A percentile compares a stretch with the other conserved stretches of the same genome.
phyloP scores from a whole-genome alignment of 106 monocot species.

The Cymbidium sinense region DNA sequence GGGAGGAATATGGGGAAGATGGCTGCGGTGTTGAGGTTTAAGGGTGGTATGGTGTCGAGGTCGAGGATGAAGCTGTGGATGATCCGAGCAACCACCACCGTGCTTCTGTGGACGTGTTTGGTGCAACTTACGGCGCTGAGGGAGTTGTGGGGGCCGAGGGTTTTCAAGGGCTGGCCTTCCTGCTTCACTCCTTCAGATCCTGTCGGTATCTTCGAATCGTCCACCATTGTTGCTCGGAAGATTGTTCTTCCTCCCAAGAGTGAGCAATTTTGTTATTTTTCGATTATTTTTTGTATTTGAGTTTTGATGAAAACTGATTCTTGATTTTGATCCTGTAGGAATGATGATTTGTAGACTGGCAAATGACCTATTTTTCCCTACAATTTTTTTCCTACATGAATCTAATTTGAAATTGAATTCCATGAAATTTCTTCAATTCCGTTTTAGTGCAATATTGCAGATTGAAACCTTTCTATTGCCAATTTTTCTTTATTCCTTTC shows the following conservation, averaged over 20 bases:
- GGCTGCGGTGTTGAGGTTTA: constrained; percentile 17
- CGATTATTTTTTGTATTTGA: not conserved
- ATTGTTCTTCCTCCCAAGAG: constrained; percentile 48
- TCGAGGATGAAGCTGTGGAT: constrained; percentile 77
- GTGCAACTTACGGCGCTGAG: constrained; percentile 77
- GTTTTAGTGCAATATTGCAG: too few relatives aligned
- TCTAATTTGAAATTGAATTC: too few relatives aligned
- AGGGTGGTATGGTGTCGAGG: constrained; percentile 26
- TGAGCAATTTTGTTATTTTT: constrained; percentile 22
- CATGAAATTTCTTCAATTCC: too few relatives aligned
- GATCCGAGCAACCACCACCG: constrained; percentile 54
- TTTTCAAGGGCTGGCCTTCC: constrained; percentile 74
- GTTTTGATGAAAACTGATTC: not conserved
- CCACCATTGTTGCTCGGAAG: constrained; percentile 16
- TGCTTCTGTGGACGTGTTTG: constrained; percentile 78
- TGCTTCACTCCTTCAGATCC: constrained; percentile 37
- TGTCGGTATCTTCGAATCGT: not conserved
- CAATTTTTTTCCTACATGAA: not conserved
- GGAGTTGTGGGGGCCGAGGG: constrained; percentile 63
- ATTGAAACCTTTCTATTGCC: too few relatives aligned
- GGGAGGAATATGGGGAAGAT: constrained; percentile 18
- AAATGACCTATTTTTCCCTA: not conserved
- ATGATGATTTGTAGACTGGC: not conserved
- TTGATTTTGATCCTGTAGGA: not conserved
- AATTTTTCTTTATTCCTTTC: too few relatives aligned